Conservation (phyloP, 2,329 filamentous ascomycete genomes). For the Fusarium sp. region DNA sequence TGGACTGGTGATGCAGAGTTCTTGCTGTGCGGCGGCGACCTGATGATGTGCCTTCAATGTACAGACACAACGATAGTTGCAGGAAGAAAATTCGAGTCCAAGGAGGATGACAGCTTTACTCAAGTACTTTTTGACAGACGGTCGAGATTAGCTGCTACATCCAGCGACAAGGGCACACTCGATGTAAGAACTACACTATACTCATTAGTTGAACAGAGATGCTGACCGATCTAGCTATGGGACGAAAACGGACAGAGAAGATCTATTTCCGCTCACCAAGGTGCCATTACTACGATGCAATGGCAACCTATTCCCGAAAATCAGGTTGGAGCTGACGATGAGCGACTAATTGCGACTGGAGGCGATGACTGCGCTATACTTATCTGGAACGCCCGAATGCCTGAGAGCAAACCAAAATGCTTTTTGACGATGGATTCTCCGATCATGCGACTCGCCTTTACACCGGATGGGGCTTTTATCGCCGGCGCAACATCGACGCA, state of each 20-base stretch:
- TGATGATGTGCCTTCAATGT: constrained; percentile 62
- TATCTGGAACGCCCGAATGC: constrained; percentile 69
- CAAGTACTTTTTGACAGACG: constrained; percentile 67
- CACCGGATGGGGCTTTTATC: constrained; percentile 71
- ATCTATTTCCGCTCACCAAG: constrained; percentile 69
- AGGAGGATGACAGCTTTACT: constrained; percentile 64
- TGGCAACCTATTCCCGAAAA: constrained; percentile 67
- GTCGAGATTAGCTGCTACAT: constrained; percentile 67
- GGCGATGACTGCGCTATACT: constrained; percentile 71
- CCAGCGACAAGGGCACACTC: constrained; percentile 68
- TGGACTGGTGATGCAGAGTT: constrained; percentile 71
- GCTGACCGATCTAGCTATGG: constrained; percentile 60
- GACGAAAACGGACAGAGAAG: constrained; percentile 64
- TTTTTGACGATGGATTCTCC: constrained; percentile 70
- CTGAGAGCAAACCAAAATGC: constrained; percentile 66
- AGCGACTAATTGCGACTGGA: constrained; percentile 70
- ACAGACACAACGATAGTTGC: constrained; percentile 59
- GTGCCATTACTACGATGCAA: constrained; percentile 66
- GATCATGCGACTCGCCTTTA: constrained; percentile 70
- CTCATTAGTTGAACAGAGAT: constrained; percentile 1
- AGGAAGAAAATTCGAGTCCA: constrained; percentile 63
- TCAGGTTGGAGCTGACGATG: constrained; percentile 54
- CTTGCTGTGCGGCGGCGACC: constrained; percentile 67
- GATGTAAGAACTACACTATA: constrained; percentile 62
- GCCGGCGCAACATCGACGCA: constrained; percentile 69